Evolutionary conservation across 2,329 filamentous ascomycete species (phyloP).

Genomic region (Blastomyces gilchristii): DNA sequence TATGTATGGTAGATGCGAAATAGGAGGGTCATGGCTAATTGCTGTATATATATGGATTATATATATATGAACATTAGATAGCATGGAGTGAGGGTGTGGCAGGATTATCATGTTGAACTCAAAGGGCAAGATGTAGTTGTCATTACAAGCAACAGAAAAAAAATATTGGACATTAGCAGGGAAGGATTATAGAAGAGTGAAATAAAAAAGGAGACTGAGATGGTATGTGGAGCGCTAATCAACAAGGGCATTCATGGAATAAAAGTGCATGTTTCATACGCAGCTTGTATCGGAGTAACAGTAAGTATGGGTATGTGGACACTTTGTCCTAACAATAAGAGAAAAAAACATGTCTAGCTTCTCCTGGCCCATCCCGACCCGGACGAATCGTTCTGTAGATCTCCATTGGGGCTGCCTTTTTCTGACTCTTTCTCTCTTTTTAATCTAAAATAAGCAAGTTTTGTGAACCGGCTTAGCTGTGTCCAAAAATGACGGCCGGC

Average conservation of each 20-base stretch:
- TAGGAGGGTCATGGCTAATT: neutral
- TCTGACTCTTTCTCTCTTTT: conserved; percentile 49
- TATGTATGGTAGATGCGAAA: neutral
- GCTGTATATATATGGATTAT: neutral
- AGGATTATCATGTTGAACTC: neutral
- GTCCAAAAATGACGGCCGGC: conserved; percentile 91
- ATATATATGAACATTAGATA: no score
- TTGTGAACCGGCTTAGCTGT: conserved; percentile 74
- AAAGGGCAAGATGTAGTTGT: neutral
- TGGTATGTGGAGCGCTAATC: neutral
- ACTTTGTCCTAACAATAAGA: neutral
- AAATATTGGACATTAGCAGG: neutral
- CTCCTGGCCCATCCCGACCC: conserved; percentile 15
- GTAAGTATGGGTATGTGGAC: neutral
- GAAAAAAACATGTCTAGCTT: conserved; percentile 14
- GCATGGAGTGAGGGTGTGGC: neutral
- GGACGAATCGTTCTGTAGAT: conserved; percentile 23
- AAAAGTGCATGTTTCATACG: neutral
- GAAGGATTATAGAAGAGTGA: neutral
- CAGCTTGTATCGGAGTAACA: neutral
- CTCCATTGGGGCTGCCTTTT: conserved; percentile 16
- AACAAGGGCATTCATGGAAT: neutral
- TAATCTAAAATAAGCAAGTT: conserved; percentile 71
- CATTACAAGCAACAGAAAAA: neutral
- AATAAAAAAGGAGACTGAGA: neutral